Base-by-base conservation (phyloP, 768 basidiomycete genomes). In the Boletus pseudo-olivaceus region DNA sequence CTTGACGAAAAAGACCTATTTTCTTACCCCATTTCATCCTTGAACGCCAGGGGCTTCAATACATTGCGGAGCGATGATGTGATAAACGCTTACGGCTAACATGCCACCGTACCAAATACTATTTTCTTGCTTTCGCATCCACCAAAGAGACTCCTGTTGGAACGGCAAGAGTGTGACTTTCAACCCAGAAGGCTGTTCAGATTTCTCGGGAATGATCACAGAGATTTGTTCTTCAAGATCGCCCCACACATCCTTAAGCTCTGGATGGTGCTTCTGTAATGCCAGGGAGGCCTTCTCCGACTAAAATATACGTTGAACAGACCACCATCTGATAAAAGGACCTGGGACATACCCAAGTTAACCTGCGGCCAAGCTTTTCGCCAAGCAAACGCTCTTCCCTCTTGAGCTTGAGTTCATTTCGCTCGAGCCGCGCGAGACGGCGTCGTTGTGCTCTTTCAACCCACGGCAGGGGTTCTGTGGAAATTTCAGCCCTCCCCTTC, bases 111-210 rank as follows among this genome's bases (percentile, higher is more conserved):
- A 75, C 91, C 95, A 98, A 2, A 83, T 72, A 7, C 89, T 81
- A 50, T 85, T 75, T 69, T 99, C 97, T 74, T 98, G 97, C 65
- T 91, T 80, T 61, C 83, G 82, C 93, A 99, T 96, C 97, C 97
- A 99, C 64, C 77, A 87, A 58, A 99, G 75, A 72, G 91, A 93
- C 73, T 99, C 97, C 49, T 82, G 83, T 69, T 99, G 97, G 81
- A 98, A 99, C 1, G 95, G 96, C 34, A 99, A 76, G 4, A 99
- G 80, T 0, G 81, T 84, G 47, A 91, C 80, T 68, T 93, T 96
- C 55, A 98, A 75, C n/a, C 84, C 85, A 2, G 73, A 75, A 2
- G 97, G 95, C 53, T 95, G 94, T 29, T 81, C 80, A 44, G 87
- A 89, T 62, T 83, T 82, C 47, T 81, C 72, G 2, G 93, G 92